Base-by-base conservation (phyloP, 2,329 filamentous ascomycete genomes). In the Reticulascus tulasneorum region DNA sequence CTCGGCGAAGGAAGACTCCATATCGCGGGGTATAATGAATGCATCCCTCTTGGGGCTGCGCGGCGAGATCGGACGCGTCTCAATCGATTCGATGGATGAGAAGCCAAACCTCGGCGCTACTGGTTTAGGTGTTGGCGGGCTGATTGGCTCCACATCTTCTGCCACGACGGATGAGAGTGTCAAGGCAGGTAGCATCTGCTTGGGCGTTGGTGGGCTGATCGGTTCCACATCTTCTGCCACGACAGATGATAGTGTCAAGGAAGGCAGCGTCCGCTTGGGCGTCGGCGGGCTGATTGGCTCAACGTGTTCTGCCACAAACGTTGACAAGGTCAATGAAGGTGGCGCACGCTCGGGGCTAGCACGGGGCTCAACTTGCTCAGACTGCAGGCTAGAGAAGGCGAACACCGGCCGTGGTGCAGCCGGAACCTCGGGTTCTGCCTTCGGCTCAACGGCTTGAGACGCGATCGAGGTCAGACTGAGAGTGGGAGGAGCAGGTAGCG, bases 1-100 rank as follows among this genome's bases (percentile, higher is more conserved):
- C 18, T 53, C 54, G 10, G 45, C 44, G 19, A 55, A 53, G 9
- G 55, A 48, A 9, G 52, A 52, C 12, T 54, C 50, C 35, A 59
- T 51, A 25, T 75, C 72, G 13, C 64, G 64, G 1, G 76, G 70
- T 16, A 80, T 65, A 38, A 80, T 72, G 44, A 80, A 75, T 1
- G 59, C 77, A 45, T 77, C 69, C 38, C 73, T 64, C 57, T 67
- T 71, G 2, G 71, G 73, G 46, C 67, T 77, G 38, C 69, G 67
- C 16, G 66, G 62, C 25, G 61, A 57, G n/a, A 66, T 47, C 7
- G 69, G 71, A 30, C 66, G 61, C 4, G 65, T 72, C 35, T 70
- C 64, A 7, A 73, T 52, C 5, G 66, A 64, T 38, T 63, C 60
- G 26, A 75, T 61, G 2, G 59, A 45, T 4, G 71, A 71, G 47